Evolutionary conservation across 805 yeast species (phyloP), one percentile per base, ranked within the genome.

Genomic region (Saccharomyces kudriavzevii): DNA sequence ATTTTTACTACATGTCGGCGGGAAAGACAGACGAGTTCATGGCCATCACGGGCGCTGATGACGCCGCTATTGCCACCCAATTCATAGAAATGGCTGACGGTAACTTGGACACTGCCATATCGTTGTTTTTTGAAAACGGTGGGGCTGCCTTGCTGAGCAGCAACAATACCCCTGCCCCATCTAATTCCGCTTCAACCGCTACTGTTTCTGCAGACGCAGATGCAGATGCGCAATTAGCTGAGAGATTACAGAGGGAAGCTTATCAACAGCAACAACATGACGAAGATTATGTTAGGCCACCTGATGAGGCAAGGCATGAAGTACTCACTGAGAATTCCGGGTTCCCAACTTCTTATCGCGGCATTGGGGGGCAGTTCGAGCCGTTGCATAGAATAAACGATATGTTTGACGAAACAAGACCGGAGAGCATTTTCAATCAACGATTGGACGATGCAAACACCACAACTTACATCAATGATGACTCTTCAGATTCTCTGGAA

Each of bases 21-120:
- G 86, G 78, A 50, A 71, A 75, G 49, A 74, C 88, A 40, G 84
- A 87, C 24, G 80, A 84, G 24, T 94, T 94, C 69, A 74, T 91
- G 68, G 91, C 92, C 45, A 84, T 94, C 52, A 90, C 98, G 0
- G 87, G 89, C 24, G 81, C 82, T 2, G 77, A 81, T 1, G 92
- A 87, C 64, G 76, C 79, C 1, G 77, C 76, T 4, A 72, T 79
- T 11, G 98, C 98, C 0, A 73, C 76, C 51, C 89, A 85, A 60
- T 94, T 85, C 64, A 68, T 94, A 22, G 90, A 85, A 26, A 83
- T 92, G 73, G 78, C 92, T 4, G 90, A 85, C 49, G 82, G 82
- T 48, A 81, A 89, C 66, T 66, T 92, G 31, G 96, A 91, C 54
- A 79, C 82, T 22, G 98, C 99, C 0, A 87, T 94, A 6, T 82